Evolutionary conservation across 2,329 filamentous ascomycete species (phyloP), one percentile per base, ranked within the genome.

Genomic region (Diaporthe sp.): DNA sequence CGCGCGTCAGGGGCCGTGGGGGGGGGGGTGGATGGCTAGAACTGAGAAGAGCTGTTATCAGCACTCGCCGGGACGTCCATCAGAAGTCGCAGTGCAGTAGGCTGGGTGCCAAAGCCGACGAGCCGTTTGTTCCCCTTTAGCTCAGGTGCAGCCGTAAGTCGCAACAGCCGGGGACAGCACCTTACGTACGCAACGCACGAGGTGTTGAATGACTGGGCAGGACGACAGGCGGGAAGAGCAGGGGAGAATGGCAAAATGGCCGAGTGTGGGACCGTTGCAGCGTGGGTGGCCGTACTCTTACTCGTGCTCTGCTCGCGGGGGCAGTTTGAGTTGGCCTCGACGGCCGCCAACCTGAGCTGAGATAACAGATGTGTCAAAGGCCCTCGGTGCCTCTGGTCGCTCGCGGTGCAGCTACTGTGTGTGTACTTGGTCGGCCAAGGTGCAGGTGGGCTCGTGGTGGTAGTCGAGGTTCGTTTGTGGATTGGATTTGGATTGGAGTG

Each of bases 331-430:
- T 63, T 37, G 76, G 77, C 76, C 77, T 78, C 75, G 73, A 77
- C 70, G 76, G 76, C 77, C 74, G 74, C 76, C 74, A 70, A 73
- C 75, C 76, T 71, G 44, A 37, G 69, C 70, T 58, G 74, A 76
- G 74, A 77, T 76, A 76, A 53, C 70, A 72, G 69, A 61, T 55
- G 39, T 61, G 65, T 56, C 71, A 37, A 68, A 63, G 61, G 39
- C 50, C 50, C 42, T 73, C 70, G 70, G 44, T 53, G 65, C 55
- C 27, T 69, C 27, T 73, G 25, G 17, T 63, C 61, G 44, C 37
- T 50, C 44, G 22, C 37, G 35, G 55, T 42, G 53, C 37, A 56
- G n/a, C 22, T 37, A 58, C n/a, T n/a, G n/a, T n/a, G n/a, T n/a
- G n/a, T n/a, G n/a, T n/a, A n/a, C 69, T 42, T 70, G 47, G 37